A percentile compares a stretch with the other conserved stretches of the same genome.
These are phyloP conservation scores for Ascochyta fabae DNA, from an alignment of 2,329 filamentous ascomycete species.

Conservation along the genomic window DNA sequence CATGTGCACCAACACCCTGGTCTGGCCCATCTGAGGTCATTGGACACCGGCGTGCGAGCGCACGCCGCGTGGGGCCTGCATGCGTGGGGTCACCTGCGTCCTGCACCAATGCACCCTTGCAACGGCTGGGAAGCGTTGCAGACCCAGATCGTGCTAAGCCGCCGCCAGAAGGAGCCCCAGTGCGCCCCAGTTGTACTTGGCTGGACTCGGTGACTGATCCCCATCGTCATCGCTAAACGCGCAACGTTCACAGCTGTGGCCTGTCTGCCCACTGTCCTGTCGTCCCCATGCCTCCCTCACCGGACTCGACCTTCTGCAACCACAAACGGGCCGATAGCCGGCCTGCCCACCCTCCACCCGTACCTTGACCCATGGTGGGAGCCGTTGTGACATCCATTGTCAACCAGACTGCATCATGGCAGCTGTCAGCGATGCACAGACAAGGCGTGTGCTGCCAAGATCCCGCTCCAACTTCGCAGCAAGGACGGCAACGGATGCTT, in stretches of 20 bases:
- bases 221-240: conserved; percentile 23
- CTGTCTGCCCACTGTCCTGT: not conserved
- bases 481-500: conserved; percentile 54
- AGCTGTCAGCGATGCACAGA: conserved; percentile 25
- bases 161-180: conserved; percentile 23
- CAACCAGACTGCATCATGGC: conserved; percentile 34
- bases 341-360: conserved; percentile 19
- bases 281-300: conserved; percentile 2
- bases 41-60: conserved; percentile 2
- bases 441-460: conserved; percentile 41
- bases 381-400: conserved; percentile 8
- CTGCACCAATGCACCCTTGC: conserved; percentile 15
- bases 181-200: conserved; percentile 3
- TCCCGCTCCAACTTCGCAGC: conserved; percentile 54
- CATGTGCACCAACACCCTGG: conserved; percentile 8
- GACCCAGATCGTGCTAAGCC: conserved; percentile 19
- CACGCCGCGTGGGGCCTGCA: not conserved
- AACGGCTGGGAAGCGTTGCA: conserved; percentile 18
- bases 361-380: conserved; percentile 23
- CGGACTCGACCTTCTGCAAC: not conserved
- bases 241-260: conserved; percentile 2
- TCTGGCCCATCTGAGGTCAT: conserved; percentile 8
- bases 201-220: conserved; percentile 13
- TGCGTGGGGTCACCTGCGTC: conserved; percentile 8
- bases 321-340: conserved; percentile 11